Conservation (phyloP, 257 asterid species). For the Rubia yunnanensis region DNA sequence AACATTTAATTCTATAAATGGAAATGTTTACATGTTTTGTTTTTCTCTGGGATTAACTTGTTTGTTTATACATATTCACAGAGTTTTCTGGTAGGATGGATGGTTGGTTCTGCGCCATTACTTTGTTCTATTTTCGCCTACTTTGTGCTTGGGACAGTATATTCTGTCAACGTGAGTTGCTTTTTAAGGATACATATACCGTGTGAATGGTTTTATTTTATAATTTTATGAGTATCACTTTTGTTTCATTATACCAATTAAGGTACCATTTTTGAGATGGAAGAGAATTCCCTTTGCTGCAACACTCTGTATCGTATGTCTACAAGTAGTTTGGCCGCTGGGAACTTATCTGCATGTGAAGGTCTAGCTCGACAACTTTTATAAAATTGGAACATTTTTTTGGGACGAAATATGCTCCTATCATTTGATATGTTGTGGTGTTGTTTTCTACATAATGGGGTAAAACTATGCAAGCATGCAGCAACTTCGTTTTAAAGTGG, state of each 20-base stretch:
- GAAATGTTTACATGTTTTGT: neutral
- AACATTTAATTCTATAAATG: neutral
- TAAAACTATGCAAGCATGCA: too few species aligned
- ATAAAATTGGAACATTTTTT: too few species aligned
- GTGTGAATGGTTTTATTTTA: neutral
- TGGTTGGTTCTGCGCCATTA: slow-evolving; percentile 72
- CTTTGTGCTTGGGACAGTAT: slow-evolving; percentile 80
- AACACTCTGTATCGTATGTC: slow-evolving; percentile 91
- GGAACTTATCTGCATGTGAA: slow-evolving; percentile 90
- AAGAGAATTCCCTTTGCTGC: slow-evolving; percentile 93
- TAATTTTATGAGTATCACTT: slow-evolving; percentile 19
- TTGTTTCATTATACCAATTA: slow-evolving; percentile 14
- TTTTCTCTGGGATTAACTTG: neutral
- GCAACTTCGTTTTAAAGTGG: too few species aligned
- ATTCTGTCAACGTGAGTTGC: slow-evolving; percentile 68
- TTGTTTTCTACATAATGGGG: neutral
- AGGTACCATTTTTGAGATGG: slow-evolving; percentile 94
- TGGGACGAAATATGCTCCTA: too few species aligned
- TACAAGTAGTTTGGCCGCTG: slow-evolving; percentile 85
- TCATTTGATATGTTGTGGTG: neutral
- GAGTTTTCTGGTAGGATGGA: slow-evolving; percentile 87
- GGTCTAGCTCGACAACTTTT: slow-evolving; percentile 30
- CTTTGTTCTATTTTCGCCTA: slow-evolving; percentile 73
- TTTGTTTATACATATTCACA: slow-evolving; percentile 25
- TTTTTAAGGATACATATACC: neutral